Base-by-base conservation (phyloP, 2,329 filamentous ascomycete genomes). In the Aspergillus sp. region DNA sequence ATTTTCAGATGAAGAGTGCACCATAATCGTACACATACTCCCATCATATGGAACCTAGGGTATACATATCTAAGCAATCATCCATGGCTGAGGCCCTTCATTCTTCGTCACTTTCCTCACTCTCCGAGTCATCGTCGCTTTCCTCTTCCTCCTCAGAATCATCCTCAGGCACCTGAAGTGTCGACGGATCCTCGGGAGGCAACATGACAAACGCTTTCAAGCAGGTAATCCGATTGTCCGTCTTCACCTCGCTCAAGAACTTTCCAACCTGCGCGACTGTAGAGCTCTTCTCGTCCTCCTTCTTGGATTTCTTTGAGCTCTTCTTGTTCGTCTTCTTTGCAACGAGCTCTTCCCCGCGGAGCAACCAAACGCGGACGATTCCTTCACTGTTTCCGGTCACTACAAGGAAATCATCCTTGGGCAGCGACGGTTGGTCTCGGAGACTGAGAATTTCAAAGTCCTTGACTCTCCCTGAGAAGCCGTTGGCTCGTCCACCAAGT, bases 221-320 rank as follows among this genome's bases (percentile, higher is more conserved):
- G 73, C 95, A 98, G 42, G 93, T 98, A 66, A 98, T 92, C 58
- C 95, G 83, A 73, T 94, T 93, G 50, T 89, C 87, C 22, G 93
- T 96, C 75, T 93, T 89, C 70, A 95, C 95, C 32, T 85, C 87
- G 16, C 88, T 92, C 49, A 96, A 73, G 57, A 96, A 73, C 64
- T 78, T 83, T 31, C 91, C 92, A 22, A 90, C 75, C 63, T 86
- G 82, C 31, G 56, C 64, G 50, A 54, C 58, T 26, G 66, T 64
- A 18, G 67, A 57, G 12, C 63, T 58, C 32, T 67, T 65, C 11
- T 55, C 56, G 36, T 60, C 53, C 52, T 71, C 64, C 10, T 57
- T 53, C 24, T 67, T 55, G 59, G 62, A 59, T 7, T 63, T 61
- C 24, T 65, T 64, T 10, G 24, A 31, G 24, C 47, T 18, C 22